Base-by-base conservation (phyloP, 345 rosid genomes). In the Boechera stricta region DNA sequence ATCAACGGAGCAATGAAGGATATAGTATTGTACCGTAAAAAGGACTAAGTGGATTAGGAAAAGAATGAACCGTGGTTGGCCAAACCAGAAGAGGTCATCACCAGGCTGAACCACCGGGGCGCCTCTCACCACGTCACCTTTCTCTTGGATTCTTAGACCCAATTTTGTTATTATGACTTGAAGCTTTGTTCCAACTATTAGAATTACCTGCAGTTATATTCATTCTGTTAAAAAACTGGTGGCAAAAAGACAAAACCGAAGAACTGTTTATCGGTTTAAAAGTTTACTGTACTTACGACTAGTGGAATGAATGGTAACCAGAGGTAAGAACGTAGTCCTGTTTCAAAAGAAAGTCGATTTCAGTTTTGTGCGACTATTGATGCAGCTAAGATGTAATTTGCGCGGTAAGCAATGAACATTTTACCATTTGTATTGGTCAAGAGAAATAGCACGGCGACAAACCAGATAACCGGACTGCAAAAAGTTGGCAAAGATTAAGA, bases 51-150 rank as follows among this genome's bases (percentile, higher is more conserved):
- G 97, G 80, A 95, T 85, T 42, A 95, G 90, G 72, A 85, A 88
- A 80, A 95, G 98, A 39, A 95, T 67, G 74, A 92, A 78, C 24
- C 84, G 90, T 0, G 99, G 98, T 0, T 78, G 71, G 9, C 89
- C 85, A 13, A 95, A 95, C 99, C 99, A 95, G 90, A 95, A 95
- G 73, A 95, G 98, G 6, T 95, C 91, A 69, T 95, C 96, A 4
- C 91, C 93, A 12, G 94, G 99, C 78, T 87, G 83, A 76, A 95
- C 99, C 54, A 95, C 83, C 0, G 97, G 99, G 5, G 91, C 89
- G n/a, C 99, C 99, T 84, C 84, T 86, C 42, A 95, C 94, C 42
- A 95, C 99, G 42, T 82, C 89, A 9, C 98, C 99, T 82, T 86
- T 88, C 1, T 89, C 92, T 83, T 85, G 94, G 83, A 92, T 85